These are phyloP conservation scores for Corchorus olitorius DNA, from an alignment of 345 rosid species.

Conservation along the genomic window DNA sequence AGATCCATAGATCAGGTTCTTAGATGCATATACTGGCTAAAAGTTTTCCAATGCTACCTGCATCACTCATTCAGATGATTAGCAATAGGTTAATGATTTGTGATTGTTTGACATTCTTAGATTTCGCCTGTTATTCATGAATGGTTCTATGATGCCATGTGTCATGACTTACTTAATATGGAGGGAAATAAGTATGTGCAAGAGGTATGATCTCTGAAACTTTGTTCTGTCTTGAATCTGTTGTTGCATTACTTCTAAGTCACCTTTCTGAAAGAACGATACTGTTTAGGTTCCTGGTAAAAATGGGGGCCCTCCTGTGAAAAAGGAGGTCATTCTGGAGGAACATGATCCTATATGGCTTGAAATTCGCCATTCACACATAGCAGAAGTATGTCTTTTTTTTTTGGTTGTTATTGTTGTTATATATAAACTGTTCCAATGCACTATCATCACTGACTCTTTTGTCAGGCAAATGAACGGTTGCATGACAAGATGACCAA, in stretches of 20 bases:
- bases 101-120: constrained; percentile 35
- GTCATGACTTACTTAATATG: constrained; percentile 86
- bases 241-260: constrained; percentile 21
- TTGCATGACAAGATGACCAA: constrained; percentile 92
- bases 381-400: constrained; percentile 94
- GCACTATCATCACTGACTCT: too few relatives aligned
- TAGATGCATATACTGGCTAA: constrained; percentile 18
- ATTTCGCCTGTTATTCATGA: constrained; percentile 96
- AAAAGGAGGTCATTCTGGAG: constrained; percentile 92
- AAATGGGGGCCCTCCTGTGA: constrained; percentile 74
- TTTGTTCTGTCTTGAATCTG: constrained; percentile 19
- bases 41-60: not conserved
- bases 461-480: constrained; percentile 79
- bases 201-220: constrained; percentile 54
- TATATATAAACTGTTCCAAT: not conserved
- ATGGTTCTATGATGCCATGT: constrained; percentile 99
- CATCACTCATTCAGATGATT: constrained; percentile 9
- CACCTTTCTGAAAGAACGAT: constrained; percentile 27
- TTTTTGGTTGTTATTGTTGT: constrained; percentile 37
- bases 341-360: constrained; percentile 98
- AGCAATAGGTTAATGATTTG: constrained; percentile 17
- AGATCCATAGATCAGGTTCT: constrained; percentile 94
- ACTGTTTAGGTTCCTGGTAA: constrained; percentile 68
- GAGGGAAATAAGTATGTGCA: constrained; percentile 94
- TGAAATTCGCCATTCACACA: constrained; percentile 95